phyloP scores from a whole-genome alignment of 75 land plant species.

The Ceratopteris richardii region DNA sequence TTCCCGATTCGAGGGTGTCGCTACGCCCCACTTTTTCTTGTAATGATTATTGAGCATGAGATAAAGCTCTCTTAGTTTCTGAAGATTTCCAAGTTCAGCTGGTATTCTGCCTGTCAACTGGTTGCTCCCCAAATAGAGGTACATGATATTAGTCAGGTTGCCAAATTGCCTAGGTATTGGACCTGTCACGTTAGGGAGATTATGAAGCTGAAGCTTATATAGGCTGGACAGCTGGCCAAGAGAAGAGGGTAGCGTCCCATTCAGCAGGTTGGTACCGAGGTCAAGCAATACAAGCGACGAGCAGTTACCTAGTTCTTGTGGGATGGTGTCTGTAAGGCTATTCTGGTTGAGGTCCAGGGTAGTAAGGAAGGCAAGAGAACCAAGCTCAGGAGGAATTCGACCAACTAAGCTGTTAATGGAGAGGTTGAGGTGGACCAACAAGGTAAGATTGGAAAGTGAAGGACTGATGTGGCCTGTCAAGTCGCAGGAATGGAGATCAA shows the following conservation, averaged over 20 bases:
- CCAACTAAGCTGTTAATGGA: slow-evolving; percentile 26
- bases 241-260: slow-evolving; percentile 42
- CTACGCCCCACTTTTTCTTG: no score
- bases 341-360: slow-evolving; percentile 60
- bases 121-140: slow-evolving; percentile 17
- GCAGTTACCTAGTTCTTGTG: slow-evolving; percentile 39
- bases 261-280: slow-evolving; percentile 53
- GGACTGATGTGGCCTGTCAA: slow-evolving; percentile 33
- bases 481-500: slow-evolving; percentile 25
- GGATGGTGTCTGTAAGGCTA: slow-evolving; percentile 53
- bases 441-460: slow-evolving; percentile 10
- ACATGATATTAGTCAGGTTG: slow-evolving; percentile 12
- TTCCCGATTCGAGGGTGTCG: no score
- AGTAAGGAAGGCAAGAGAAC: slow-evolving; percentile 42
- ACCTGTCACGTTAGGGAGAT: slow-evolving; percentile 5
- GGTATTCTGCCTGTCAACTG: slow-evolving; percentile 23
- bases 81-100: slow-evolving; percentile 11
- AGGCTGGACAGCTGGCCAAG: slow-evolving; percentile 4
- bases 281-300: slow-evolving; percentile 46
- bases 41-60: slow-evolving; percentile 14
- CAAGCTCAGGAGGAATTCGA: slow-evolving; percentile 39
- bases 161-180: slow-evolving; percentile 9
- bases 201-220: slow-evolving; percentile 4
- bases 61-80: slow-evolving; percentile 1
- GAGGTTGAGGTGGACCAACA: slow-evolving; percentile 20